Evolutionary conservation across 1,139 yeast species (phyloP).

Genomic region (Debaryomycetaceae sp.): DNA sequence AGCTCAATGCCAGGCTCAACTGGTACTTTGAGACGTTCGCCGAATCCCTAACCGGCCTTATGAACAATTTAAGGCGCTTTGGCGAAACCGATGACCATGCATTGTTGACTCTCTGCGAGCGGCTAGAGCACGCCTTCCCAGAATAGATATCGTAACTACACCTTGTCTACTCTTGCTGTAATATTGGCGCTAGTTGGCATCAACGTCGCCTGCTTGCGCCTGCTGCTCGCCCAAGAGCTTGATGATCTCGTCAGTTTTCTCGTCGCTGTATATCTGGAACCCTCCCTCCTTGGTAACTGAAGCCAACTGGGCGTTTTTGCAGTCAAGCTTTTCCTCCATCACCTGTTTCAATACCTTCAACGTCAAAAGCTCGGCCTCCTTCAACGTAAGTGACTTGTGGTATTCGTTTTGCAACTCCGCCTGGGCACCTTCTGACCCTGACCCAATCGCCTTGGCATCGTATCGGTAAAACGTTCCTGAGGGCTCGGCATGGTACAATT

Average conservation of each 20-base stretch:
- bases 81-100: conserved; percentile 65
- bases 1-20: conserved; percentile 44
- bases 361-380: conserved; percentile 88
- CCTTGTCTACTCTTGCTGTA: conserved; percentile 1
- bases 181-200: conserved; percentile 5
- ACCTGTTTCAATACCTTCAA: conserved; percentile 93
- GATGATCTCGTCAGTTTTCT: conserved; percentile 78
- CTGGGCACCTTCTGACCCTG: conserved; percentile 99
- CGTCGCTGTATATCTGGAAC: conserved; percentile 80
- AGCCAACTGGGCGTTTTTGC: conserved; percentile 93
- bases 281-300: conserved; percentile 86
- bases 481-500: conserved; percentile 97
- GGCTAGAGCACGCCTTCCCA: conserved; percentile 44
- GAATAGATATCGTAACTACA: conserved; percentile 13
- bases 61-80: conserved; percentile 49
- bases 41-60: conserved; percentile 49
- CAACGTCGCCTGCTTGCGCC: conserved; percentile 26
- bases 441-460: conserved; percentile 98
- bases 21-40: conserved; percentile 55
- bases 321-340: conserved; percentile 97
- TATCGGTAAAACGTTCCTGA: conserved; percentile 96
- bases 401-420: conserved; percentile 96
- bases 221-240: conserved; percentile 70
- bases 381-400: conserved; percentile 87
- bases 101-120: conserved; percentile 48